Base-by-base conservation (phyloP, 768 basidiomycete species). In the Podaxis sp. region DNA sequence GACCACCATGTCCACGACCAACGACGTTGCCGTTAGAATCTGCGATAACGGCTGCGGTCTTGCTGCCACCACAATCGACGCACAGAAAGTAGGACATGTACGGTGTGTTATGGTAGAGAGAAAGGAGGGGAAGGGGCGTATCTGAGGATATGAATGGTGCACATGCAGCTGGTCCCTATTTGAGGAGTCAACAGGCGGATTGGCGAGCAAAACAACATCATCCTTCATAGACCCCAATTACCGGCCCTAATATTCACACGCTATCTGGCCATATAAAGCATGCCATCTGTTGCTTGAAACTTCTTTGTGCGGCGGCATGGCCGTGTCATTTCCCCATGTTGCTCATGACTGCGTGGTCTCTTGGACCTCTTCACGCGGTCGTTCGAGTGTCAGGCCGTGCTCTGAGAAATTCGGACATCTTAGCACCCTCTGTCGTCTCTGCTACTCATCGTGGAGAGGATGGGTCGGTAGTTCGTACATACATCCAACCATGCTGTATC, bases 381-480 rank as follows among this genome's bases (percentile, higher is more conserved):
- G 89, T 61, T 91, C 71, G 90, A 92, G 90, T 90, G 90, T 92
- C 90, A 90, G 79, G 87, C 80, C 81, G 88, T 88, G 90, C 78
- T 77, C 77, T 81, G 89, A 91, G 65, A 62, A 76, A 89, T 64
- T 62, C 73, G 89, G 85, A 87, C 88, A 80, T 91, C 90, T 91
- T 66, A 92, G 89, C 55, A 91, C 90, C 89, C 88, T 74, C 67
- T 79, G 70, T 86, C 82, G 74, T 79, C 75, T 80, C 79, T 73
- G 70, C 65, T 66, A 53, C 53, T 61, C 32, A 53, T 68, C 67
- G 79, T 75, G 76, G 79, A 76, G 77, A 73, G 68, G 87, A 85
- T 78, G 90, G 90, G 90, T 89, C 87, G 90, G 90, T 87, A 79
- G 89, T 85, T 81, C 77, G 67, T 74, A 81, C 79, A 59, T 38